Percentiles rank a stretch among this genome's conserved stretches.
Evolutionary conservation across 148 eudicot genomes (phyloP).

Genomic region (Rhododendron vialii): DNA sequence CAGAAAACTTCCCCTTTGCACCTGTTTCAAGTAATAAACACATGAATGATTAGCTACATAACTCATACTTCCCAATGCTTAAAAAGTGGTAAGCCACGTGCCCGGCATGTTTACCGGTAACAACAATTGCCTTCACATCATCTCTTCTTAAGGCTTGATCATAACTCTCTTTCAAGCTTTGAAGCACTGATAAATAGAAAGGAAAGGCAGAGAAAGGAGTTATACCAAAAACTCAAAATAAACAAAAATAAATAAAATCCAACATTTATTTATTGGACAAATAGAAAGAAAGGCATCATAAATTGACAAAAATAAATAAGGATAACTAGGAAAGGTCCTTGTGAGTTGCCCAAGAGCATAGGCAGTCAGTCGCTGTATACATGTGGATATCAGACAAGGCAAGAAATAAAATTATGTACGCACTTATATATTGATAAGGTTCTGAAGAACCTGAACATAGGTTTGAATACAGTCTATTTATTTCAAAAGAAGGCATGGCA

Average conservation of each 20-base stretch:
- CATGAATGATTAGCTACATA: constrained; percentile 10
- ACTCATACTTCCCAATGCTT: not conserved
- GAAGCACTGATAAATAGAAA: constrained; percentile 47
- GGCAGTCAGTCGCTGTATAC: not conserved
- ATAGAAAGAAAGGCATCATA: not conserved
- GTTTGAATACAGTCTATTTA: not conserved
- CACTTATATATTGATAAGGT: not conserved
- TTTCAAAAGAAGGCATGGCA: not conserved
- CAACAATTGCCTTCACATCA: constrained; percentile 94
- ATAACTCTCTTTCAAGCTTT: constrained; percentile 63
- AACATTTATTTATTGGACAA: not conserved
- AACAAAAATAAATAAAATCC: not conserved
- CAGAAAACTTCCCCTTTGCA: constrained; percentile 84
- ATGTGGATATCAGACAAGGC: not conserved
- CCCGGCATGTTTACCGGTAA: constrained; percentile 55
- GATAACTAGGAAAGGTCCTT: not conserved
- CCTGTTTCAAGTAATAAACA: constrained; percentile 41
- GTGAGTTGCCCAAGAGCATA: not conserved
- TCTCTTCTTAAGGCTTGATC: constrained; percentile 72
- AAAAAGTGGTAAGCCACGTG: constrained; percentile 1
- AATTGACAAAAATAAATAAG: not conserved
- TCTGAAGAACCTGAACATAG: not conserved
- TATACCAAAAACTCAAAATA: not conserved
- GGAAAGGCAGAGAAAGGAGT: not conserved
- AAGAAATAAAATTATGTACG: not conserved